Conservation (phyloP, 1,284 basidiomycete species). For the Coniophora puteana region DNA sequence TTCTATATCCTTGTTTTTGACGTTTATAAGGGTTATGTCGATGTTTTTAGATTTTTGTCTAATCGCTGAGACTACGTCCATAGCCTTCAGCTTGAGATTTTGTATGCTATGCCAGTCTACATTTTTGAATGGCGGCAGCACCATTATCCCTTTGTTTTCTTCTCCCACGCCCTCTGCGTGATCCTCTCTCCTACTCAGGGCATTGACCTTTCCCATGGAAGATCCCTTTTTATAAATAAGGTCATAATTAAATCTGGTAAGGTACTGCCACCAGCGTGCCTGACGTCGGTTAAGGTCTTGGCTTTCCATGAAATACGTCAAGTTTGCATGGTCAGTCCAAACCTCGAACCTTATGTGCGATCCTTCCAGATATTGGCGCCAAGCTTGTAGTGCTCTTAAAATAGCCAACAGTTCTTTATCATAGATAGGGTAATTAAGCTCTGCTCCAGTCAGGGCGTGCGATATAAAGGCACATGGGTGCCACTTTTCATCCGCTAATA, state of each 20-base stretch:
- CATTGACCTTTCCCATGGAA: slow-evolving; percentile 31
- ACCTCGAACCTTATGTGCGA: slow-evolving; percentile 17
- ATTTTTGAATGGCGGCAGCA: slow-evolving; percentile 28
- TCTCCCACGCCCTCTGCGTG: slow-evolving; percentile 20
- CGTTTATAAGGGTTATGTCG: too few species aligned
- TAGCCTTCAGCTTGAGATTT: too few species aligned
- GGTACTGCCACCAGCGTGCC: slow-evolving; percentile 29
- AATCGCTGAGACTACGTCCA: too few species aligned
- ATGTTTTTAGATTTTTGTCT: too few species aligned
- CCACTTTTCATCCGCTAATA: slow-evolving; percentile 9
- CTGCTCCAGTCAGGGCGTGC: slow-evolving; percentile 5
- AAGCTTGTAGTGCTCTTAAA: slow-evolving; percentile 15
- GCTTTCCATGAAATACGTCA: slow-evolving; percentile 21
- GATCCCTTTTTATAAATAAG: slow-evolving; percentile 36
- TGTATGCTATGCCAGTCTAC: not conserved
- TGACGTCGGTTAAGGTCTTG: slow-evolving; percentile 30
- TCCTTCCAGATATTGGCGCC: slow-evolving; percentile 25
- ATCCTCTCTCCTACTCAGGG: slow-evolving; percentile 35
- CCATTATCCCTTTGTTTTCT: slow-evolving; percentile 27
- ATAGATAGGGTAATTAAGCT: slow-evolving; percentile 17
- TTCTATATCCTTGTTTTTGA: too few species aligned
- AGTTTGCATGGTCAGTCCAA: slow-evolving; percentile 29
- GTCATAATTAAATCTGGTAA: slow-evolving; percentile 19
- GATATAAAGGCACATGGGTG: slow-evolving; percentile 12
- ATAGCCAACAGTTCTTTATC: slow-evolving; percentile 24